Evolutionary conservation across 805 yeast species (phyloP).

Genomic region (Saturnispora halmiae): DNA sequence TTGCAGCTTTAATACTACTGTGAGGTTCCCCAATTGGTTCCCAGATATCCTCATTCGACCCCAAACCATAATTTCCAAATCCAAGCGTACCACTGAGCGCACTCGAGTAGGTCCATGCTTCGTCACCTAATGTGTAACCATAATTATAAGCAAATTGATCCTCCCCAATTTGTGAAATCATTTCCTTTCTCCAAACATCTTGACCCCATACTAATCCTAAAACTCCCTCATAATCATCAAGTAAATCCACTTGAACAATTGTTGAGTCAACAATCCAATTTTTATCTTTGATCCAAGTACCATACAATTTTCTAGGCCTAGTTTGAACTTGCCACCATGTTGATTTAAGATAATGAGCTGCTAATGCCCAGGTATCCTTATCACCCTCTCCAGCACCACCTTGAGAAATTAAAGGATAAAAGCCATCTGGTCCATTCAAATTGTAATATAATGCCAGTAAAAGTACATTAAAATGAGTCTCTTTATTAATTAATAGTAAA

Average conservation of each 20-base stretch:
- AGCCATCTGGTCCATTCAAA: slow-evolving; percentile 49
- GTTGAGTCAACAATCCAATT: slow-evolving; percentile 18
- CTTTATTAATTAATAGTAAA: slow-evolving; percentile 48
- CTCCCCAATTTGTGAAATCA: slow-evolving; percentile 9
- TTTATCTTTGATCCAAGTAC: slow-evolving; percentile 13
- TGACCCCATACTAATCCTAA: slow-evolving; percentile 12
- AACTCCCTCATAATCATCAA: slow-evolving; percentile 19
- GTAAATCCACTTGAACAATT: slow-evolving; percentile 25
- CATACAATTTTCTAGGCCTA: slow-evolving; percentile 20
- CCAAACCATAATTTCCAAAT: slow-evolving; percentile 8
- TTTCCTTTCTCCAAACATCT: slow-evolving; percentile 11
- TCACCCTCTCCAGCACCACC: slow-evolving; percentile 68
- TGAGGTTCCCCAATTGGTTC: slow-evolving; percentile 4
- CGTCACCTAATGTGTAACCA: slow-evolving; percentile 17
- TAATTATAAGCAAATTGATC: slow-evolving; percentile 15
- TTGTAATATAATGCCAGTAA: slow-evolving; percentile 58
- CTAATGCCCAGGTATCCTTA: slow-evolving; percentile 63
- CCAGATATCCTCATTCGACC: slow-evolving; percentile 8
- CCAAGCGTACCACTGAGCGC: slow-evolving; percentile 11
- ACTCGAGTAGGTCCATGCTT: slow-evolving; percentile 10
- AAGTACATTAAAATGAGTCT: slow-evolving; percentile 46
- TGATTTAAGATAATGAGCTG: slow-evolving; percentile 41
- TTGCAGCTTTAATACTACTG: slow-evolving; percentile 5
- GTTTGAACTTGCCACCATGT: slow-evolving; percentile 42
- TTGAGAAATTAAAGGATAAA: slow-evolving; percentile 50